These are phyloP conservation scores for Psilocybe cubensis DNA, from an alignment of 768 basidiomycete genomes.

Conservation along the genomic window DNA sequence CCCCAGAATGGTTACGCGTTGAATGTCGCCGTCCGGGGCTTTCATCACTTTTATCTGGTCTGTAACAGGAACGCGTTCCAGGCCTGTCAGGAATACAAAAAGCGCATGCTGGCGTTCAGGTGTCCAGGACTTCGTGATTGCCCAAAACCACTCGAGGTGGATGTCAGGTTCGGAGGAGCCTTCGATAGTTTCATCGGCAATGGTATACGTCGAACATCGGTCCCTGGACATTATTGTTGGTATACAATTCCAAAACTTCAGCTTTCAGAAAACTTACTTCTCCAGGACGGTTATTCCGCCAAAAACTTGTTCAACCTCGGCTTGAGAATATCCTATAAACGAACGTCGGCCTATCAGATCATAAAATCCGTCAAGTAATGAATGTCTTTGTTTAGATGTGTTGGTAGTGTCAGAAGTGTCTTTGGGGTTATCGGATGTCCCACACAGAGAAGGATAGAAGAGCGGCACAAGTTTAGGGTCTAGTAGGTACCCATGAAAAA, in stretches of 20 bases:
- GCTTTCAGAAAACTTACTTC: conserved; percentile 12
- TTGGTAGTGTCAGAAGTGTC: not conserved
- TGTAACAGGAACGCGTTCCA: conserved; percentile 27
- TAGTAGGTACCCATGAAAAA: conserved; percentile 59
- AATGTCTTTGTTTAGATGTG: conserved; percentile 16
- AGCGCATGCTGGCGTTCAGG: conserved; percentile 23
- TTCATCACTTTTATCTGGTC: conserved; percentile 30
- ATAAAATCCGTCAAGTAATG: conserved; percentile 27
- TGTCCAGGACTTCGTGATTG: conserved; percentile 26
- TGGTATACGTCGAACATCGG: conserved; percentile 14
- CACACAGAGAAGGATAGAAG: conserved; percentile 20
- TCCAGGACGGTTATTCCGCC: conserved; percentile 26
- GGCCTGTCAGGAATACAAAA: conserved; percentile 28
- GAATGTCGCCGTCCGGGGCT: conserved; percentile 28
- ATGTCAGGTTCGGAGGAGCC: conserved; percentile 18
- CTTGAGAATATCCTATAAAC: conserved; percentile 23
- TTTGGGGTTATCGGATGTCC: not conserved
- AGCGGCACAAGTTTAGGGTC: conserved; percentile 25
- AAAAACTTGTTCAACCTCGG: conserved; percentile 25
- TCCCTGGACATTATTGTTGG: conserved; percentile 8
- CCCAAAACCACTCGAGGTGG: conserved; percentile 29
- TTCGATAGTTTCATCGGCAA: conserved; percentile 10
- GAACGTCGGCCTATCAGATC: conserved; percentile 23
- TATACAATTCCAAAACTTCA: not conserved
- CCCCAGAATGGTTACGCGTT: conserved; percentile 27